These are phyloP conservation scores for Arachnomyces sp. DNA, from an alignment of 2,329 filamentous ascomycete genomes.

Conservation along the genomic window DNA sequence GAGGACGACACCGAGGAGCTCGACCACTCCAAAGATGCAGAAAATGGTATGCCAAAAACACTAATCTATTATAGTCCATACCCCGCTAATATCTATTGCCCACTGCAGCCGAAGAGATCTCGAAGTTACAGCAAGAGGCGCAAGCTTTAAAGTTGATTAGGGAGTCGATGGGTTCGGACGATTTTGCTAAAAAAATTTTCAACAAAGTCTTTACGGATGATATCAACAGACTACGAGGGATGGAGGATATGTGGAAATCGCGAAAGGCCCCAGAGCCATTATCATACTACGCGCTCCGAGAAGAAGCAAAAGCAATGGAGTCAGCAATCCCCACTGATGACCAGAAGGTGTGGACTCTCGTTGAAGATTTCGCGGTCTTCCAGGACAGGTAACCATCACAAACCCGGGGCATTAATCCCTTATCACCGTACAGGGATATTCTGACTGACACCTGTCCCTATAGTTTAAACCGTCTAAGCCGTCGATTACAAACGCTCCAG, in stretches of 20 bases:
- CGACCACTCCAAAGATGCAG: slow-evolving; percentile 69
- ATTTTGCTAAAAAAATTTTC: slow-evolving; percentile 74
- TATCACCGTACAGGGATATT: neutral
- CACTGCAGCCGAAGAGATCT: slow-evolving; percentile 62
- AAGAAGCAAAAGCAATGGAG: slow-evolving; percentile 45
- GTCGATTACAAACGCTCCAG: slow-evolving; percentile 60
- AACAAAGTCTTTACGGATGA: slow-evolving; percentile 88
- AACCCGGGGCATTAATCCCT: neutral
- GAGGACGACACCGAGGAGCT: slow-evolving; percentile 75
- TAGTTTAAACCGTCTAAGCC: slow-evolving; percentile 65
- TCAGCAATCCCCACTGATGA: slow-evolving; percentile 53
- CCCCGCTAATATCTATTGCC: slow-evolving; percentile 13
- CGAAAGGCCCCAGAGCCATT: slow-evolving; percentile 66
- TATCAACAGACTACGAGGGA: slow-evolving; percentile 69
- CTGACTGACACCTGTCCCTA: slow-evolving; percentile 9
- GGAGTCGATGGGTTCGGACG: slow-evolving; percentile 65
- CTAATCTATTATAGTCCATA: neutral
- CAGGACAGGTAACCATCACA: slow-evolving; percentile 52
- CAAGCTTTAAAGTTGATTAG: slow-evolving; percentile 76
- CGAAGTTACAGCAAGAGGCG: slow-evolving; percentile 75
- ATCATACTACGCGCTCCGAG: slow-evolving; percentile 54
- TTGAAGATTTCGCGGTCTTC: slow-evolving; percentile 80
- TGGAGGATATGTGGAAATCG: slow-evolving; percentile 95
- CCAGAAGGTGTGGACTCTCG: slow-evolving; percentile 70
- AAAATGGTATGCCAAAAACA: slow-evolving; percentile 54